These are phyloP conservation scores for Melanogaster broomeanus DNA, from an alignment of 768 basidiomycete species.

Conservation along the genomic window DNA sequence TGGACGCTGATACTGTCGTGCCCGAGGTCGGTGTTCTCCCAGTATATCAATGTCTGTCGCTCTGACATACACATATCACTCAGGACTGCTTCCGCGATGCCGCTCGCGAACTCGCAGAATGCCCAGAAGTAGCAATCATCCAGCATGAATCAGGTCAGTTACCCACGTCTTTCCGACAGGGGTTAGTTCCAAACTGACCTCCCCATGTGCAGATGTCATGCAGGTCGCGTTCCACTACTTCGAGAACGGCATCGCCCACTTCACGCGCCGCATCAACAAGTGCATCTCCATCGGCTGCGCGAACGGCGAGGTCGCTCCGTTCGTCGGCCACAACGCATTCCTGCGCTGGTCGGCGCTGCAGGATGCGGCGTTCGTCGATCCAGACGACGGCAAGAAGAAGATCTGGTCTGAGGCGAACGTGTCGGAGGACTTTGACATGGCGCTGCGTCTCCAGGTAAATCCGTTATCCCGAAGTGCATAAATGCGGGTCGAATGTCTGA, in stretches of 20 bases:
- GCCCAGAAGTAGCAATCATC: slow-evolving; percentile 87
- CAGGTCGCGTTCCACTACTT: slow-evolving; percentile 89
- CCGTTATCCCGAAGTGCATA: no score
- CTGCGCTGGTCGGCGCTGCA: slow-evolving; percentile 90
- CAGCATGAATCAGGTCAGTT: slow-evolving; percentile 79
- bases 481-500: no score
- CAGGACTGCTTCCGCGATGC: slow-evolving; percentile 91
- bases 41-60: no score
- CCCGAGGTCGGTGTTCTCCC: slow-evolving; percentile 49
- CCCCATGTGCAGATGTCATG: slow-evolving; percentile 67
- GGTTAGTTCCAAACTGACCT: slow-evolving; percentile 28
- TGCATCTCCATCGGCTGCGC: slow-evolving; percentile 78
- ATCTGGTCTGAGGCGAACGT: slow-evolving; percentile 71
- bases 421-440: slow-evolving; percentile 75
- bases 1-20: slow-evolving; percentile 88
- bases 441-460: slow-evolving; percentile 51
- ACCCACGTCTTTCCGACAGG: slow-evolving; percentile 11
- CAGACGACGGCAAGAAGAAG: slow-evolving; percentile 57
- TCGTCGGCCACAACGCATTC: slow-evolving; percentile 89
- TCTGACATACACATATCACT: not conserved
- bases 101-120: slow-evolving; percentile 78
- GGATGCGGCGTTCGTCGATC: slow-evolving; percentile 76
- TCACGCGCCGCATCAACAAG: slow-evolving; percentile 88
- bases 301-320: slow-evolving; percentile 76
- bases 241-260: slow-evolving; percentile 91